Evolutionary conservation across 2,329 filamentous ascomycete species (phyloP), one percentile per base, ranked within the genome.

Genomic region (Calonectria pseudoreteaudii): DNA sequence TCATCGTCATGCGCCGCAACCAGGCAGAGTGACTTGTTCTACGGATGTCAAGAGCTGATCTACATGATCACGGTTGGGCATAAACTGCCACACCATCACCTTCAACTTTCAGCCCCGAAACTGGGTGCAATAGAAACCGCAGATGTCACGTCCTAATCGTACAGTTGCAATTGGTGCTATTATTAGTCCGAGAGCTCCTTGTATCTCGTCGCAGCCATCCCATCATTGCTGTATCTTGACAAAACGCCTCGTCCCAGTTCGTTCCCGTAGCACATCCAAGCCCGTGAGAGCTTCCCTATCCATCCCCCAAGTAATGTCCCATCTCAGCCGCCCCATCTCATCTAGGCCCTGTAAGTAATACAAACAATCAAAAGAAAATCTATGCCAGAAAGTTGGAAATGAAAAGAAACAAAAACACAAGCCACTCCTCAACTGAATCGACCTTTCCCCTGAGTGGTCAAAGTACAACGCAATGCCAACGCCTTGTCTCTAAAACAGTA

Each of bases 401-500:
- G 53, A 72, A 76, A 73, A 76, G 76, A 69, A 68, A 74, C 70
- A 66, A 71, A 76, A 73, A 75, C 77, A 64, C 68, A 75, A 75
- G 75, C 67, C 74, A 58, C 70, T 70, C 74, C 47, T 68, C 75
- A 68, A 49, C 66, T 60, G 58, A 53, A 38, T 66, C 56, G 73
- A 66, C 65, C 56, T 73, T 72, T 60, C 69, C 67, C 77, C 72
- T 62, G 44, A 75, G 73, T 73, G 70, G 68, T 74, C 73, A 52
- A 70, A 72, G 73, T 71, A 77, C 71, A 74, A 71, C 75, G 79
- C 71, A 73, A 76, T 75, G 62, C 67, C 71, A 77, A 77, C 75
- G 75, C 75, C 78, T 77, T 78, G 66, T 68, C 71, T 74, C 70
- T 72, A 74, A 80, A 75, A 75, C 78, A 79, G 76, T 75, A 78